Evolutionary conservation across 441 rosid species (phyloP), one percentile per base, ranked within the genome.

Genomic region (Breynia disticha): DNA sequence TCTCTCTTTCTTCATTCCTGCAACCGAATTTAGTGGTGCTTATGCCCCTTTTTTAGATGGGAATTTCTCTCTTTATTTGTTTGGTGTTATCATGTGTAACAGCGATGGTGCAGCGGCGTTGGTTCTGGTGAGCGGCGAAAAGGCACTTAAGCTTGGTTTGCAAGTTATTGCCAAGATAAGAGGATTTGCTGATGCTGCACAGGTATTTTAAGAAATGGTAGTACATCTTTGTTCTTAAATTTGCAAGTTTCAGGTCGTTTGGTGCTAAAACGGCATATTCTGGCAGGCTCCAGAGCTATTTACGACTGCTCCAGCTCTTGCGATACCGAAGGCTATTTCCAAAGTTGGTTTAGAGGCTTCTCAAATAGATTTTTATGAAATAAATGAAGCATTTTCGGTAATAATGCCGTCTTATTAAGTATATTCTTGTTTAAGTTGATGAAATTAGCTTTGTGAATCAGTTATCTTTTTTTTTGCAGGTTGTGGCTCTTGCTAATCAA

Each of bases 31-130:
- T n/a, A n/a, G n/a, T n/a, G 16, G 50, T 17, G 2, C 18, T 19
- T 16, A 6, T 46, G 18, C 11, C 19, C 7, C 16, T 46, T 46
- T 28, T 28, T 9, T 28, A 9, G 35, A 28, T 28, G 35, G 8
- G n/a, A 9, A n/a, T 51, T 51, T n/a, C 41, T 13, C 37, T 21
- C 9, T 12, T 7, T 52, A 18, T 20, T 11, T 39, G 13, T 20
- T 14, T 46, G 43, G 35, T 17, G 19, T 19, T 46, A 14, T 19
- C 41, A 39, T 58, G 39, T 63, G n/a, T 51, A 16, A 69, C 75
- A 93, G 98, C 65, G 97, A 93, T 75, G 98, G 97, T 68, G 98
- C 95, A 60, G 97, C 98, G 59, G 95, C 96, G 18, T 61, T 88
- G 41, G 87, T 93, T 60, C 66, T 88, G 24, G 93, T 86, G 54